Evolutionary conservation across 805 yeast genomes (phyloP), one percentile per base, ranked within the genome.

Genomic region (Tetrapisispora phaffii): DNA sequence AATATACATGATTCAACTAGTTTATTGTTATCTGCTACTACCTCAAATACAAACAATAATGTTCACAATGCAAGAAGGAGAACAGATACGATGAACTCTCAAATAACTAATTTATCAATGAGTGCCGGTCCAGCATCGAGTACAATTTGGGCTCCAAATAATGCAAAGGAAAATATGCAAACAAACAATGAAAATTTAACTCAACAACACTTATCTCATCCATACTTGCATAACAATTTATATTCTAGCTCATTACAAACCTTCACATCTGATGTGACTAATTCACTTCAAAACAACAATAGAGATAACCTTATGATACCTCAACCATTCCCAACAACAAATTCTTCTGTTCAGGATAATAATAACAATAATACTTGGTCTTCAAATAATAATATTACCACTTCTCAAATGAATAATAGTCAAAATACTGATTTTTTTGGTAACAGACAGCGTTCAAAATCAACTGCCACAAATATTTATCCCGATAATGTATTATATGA

Each of bases 91-190:
- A 56, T 59, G 29, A 53, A 59, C 1, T 64, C 68, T 6, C 68
- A 64, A 49, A 55, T 63, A 15, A 63, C 68, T n/a, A 54, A 62
- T 1, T 50, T 60, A 23, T 63, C 67, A n/a, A 56, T 58, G n/a
- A 48, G 56, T 9, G 53, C 50, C 29, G 56, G 48, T 21, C 50
- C 50, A 17, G 46, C 54, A 12, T 48, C 59, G 12, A 58, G 57
- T 39, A 54, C 48, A 22, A 47, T 56, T 19, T 59, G 67, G 63
- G 50, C 62, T 3, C 49, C 54, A 2, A 57, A 48, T 16, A 45
- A 50, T 5, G 31, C 34, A 28, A 31, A 23, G 31, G 31, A 42
- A 15, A 51, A 53, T 33, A 49, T 57, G 16, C 47, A 46, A 37
- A 55, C n/a, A 51, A 41, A 22, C 19, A 12, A 22, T 7, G 39